These are phyloP conservation scores for Lobulomyces angularis DNA, from an alignment of 192 early-diverging fungal species.

Conservation along the genomic window DNA sequence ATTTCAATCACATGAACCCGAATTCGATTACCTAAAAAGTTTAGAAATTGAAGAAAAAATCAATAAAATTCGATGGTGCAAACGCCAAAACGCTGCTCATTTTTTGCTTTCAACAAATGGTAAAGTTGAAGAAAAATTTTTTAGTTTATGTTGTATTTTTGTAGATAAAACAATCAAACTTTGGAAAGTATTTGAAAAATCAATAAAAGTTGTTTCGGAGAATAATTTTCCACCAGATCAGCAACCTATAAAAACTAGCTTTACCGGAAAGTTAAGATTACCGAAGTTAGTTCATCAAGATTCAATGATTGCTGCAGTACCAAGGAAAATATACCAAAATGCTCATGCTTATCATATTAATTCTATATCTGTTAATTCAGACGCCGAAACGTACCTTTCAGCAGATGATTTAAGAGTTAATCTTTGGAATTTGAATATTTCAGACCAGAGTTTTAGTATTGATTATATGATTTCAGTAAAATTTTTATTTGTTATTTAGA, in stretches of 20 bases:
- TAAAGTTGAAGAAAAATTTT: slow-evolving; percentile 10
- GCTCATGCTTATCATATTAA: slow-evolving; percentile 99
- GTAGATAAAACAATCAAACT: slow-evolving; percentile 98
- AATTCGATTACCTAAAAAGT: slow-evolving; percentile 98
- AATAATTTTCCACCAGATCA: slow-evolving; percentile 47
- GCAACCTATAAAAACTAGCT: slow-evolving; percentile 6
- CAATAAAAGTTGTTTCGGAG: slow-evolving; percentile 87
- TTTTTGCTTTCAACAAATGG: slow-evolving; percentile 96
- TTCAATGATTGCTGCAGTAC: slow-evolving; percentile 89
- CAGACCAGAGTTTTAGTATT: slow-evolving; percentile 90
- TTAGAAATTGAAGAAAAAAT: slow-evolving; percentile 99
- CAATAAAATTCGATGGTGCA: slow-evolving; percentile 99
- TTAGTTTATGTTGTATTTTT: neutral
- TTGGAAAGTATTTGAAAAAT: slow-evolving; percentile 99
- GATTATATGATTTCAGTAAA: neutral
- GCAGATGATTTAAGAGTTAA: slow-evolving; percentile 98
- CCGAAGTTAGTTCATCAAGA: slow-evolving; percentile 89
- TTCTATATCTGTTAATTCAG: slow-evolving; percentile 97
- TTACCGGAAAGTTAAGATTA: slow-evolving; percentile 48
- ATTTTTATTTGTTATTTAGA: slow-evolving; percentile 36
- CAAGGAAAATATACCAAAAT: slow-evolving; percentile 90
- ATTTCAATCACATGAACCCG: slow-evolving; percentile 98
- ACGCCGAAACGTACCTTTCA: slow-evolving; percentile 93
- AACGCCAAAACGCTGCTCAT: slow-evolving; percentile 87
- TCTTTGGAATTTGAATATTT: slow-evolving; percentile 94